A percentile compares a stretch with the other conserved stretches of the same genome.
phyloP scores from a whole-genome alignment of 2,329 filamentous ascomycete species.

The Hypoxylon sp. region DNA sequence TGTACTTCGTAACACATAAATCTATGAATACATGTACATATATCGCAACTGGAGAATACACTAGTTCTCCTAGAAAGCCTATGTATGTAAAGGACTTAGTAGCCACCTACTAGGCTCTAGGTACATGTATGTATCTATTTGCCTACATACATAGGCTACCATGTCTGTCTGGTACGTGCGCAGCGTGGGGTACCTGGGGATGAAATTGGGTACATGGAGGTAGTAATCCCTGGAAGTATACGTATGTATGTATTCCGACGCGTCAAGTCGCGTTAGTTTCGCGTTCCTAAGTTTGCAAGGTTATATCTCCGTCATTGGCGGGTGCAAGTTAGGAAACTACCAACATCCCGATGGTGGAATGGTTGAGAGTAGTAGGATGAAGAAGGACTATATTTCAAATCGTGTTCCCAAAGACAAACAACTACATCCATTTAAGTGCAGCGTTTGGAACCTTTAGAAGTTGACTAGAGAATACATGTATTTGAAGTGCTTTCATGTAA shows the following conservation, averaged over 20 bases:
- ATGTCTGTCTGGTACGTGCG: slow-evolving; percentile 2
- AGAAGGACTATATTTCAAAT: background rate
- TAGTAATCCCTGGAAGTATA: slow-evolving; percentile 7
- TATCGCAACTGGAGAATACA: background rate
- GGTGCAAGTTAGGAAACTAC: background rate
- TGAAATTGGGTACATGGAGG: slow-evolving; percentile 1
- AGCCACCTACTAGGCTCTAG: background rate
- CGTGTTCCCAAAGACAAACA: background rate
- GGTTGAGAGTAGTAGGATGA: background rate
- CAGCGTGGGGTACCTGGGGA: slow-evolving; percentile 14
- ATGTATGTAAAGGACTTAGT: background rate
- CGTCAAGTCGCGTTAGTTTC: slow-evolving; percentile 49
- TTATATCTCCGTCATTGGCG: slow-evolving; percentile 5
- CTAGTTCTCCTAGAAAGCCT: background rate
- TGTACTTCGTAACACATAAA: background rate
- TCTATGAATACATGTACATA: background rate
- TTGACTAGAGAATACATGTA: background rate
- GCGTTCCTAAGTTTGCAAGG: slow-evolving; percentile 34
- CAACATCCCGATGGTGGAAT: background rate
- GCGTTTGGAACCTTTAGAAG: slow-evolving; percentile 4
- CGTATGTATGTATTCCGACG: slow-evolving; percentile 27
- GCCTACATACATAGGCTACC: background rate
- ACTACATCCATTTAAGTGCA: background rate
- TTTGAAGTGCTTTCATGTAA: background rate
- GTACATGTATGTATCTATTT: background rate